These are phyloP conservation scores for Pinus taeda DNA, from an alignment of 75 land plant species.

Conservation along the genomic window DNA sequence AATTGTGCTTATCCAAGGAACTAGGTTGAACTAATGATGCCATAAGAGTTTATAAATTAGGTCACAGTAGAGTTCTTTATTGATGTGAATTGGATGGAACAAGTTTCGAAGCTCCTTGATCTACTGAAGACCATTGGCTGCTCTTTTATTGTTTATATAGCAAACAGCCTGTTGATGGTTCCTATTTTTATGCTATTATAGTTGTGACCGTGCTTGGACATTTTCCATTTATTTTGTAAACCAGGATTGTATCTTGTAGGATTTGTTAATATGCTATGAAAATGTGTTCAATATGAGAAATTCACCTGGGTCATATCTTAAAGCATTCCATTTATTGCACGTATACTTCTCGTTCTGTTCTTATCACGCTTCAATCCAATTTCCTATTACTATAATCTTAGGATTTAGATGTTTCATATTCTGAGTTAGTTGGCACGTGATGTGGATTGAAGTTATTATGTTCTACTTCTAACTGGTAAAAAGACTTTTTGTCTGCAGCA, in stretches of 20 bases:
- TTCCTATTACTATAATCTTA: not conserved
- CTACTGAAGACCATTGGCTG: too few relatives aligned
- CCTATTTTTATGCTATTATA: not conserved
- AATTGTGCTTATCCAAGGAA: too few relatives aligned
- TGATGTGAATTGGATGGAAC: not conserved
- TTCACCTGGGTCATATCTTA: not conserved
- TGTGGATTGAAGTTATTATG: not conserved
- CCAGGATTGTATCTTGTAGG: not conserved
- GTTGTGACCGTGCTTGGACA: not conserved
- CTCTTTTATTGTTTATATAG: too few relatives aligned
- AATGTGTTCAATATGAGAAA: not conserved
- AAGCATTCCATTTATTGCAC: not conserved
- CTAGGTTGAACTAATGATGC: too few relatives aligned
- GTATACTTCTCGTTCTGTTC: too few relatives aligned
- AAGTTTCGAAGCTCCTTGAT: too few relatives aligned
- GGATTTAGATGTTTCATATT: too few relatives aligned
- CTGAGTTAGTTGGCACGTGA: too few relatives aligned
- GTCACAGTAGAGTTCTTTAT: not conserved
- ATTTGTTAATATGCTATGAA: not conserved
- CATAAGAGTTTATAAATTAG: too few relatives aligned
- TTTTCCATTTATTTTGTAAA: not conserved
- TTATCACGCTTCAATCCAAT: not conserved
- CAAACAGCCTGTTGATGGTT: not conserved
- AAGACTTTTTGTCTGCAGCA: conserved; percentile 40
- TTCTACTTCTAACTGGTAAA: not conserved